Conservation (phyloP, 2,329 filamentous ascomycete species). For the Hypoxylon sp. region DNA sequence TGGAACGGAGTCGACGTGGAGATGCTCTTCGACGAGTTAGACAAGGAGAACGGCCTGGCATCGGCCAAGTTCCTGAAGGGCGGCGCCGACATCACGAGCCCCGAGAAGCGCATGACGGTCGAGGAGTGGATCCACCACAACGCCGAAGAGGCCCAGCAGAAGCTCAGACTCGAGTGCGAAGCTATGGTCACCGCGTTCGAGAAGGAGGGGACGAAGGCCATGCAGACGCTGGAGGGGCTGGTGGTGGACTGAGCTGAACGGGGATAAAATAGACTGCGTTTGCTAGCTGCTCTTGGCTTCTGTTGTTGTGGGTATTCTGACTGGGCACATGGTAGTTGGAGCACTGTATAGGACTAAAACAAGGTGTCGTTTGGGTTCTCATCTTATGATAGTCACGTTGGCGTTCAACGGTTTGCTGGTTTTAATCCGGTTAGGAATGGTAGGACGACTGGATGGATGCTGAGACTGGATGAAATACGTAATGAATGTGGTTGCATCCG, state of each 20-base stretch:
- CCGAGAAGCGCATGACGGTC: constrained; percentile 90
- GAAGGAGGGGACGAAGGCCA: constrained; percentile 80
- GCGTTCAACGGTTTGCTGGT: constrained; percentile 20
- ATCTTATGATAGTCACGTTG: constrained; percentile 26
- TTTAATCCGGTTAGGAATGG: background rate
- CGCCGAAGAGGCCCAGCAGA: constrained; percentile 82
- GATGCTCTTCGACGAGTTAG: constrained; percentile 67
- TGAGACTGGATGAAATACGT: constrained; percentile 9
- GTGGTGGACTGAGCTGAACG: constrained; percentile 61
- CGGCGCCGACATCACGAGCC: constrained; percentile 73
- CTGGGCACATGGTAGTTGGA: constrained; percentile 2
- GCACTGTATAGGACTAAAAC: constrained; percentile 5
- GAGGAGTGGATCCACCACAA: constrained; percentile 92
- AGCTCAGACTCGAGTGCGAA: constrained; percentile 84
- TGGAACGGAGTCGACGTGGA: constrained; percentile 87
- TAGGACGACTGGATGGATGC: background rate
- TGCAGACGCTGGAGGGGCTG: constrained; percentile 81
- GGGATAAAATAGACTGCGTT: background rate
- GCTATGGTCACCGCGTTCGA: constrained; percentile 85
- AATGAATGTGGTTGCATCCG: constrained; percentile 12
- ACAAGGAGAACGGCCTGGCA: constrained; percentile 65
- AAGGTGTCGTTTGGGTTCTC: constrained; percentile 1
- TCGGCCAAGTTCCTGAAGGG: constrained; percentile 60
- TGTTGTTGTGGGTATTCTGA: background rate
- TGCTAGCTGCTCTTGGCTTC: constrained; percentile 6